A percentile compares a stretch with the other conserved stretches of the same genome.
Conservation (phyloP, 2,329 filamentous ascomycete genomes). For the Cercospora sojina region DNA sequence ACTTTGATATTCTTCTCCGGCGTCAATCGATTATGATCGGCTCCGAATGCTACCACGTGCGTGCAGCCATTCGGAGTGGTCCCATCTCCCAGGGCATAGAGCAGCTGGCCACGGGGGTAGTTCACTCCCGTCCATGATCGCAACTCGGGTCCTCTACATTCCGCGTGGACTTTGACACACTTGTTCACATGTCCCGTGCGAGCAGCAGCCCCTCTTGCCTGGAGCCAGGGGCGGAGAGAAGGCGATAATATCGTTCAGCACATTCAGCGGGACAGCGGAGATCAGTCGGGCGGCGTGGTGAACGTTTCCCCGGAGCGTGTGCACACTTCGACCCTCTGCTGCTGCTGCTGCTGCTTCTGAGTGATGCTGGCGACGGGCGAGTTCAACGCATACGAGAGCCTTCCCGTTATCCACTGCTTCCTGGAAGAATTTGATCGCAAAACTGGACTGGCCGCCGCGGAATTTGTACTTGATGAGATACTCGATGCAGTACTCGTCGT, state of each 20-base stretch:
- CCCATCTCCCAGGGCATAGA: background rate
- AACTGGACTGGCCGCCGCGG: background rate
- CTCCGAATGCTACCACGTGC: background rate
- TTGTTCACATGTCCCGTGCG: background rate
- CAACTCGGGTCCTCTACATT: background rate
- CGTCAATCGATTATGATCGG: background rate
- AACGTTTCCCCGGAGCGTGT: background rate
- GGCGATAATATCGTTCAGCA: background rate
- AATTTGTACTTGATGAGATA: background rate
- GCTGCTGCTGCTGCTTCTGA: background rate
- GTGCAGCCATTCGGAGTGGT: background rate
- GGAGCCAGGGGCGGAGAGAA: background rate
- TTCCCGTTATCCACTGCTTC: background rate
- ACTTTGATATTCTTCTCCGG: background rate
- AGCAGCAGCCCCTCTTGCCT: background rate
- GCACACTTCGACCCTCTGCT: background rate
- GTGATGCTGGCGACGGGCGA: background rate
- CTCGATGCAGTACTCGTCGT: background rate
- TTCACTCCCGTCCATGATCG: background rate
- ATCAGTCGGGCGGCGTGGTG: background rate
- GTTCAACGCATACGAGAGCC: background rate
- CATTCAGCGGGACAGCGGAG: background rate
- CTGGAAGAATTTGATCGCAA: background rate
- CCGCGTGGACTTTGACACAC: background rate
- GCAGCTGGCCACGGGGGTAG: background rate